Conservation (phyloP, 345 rosid species). For the Dipteronia sinensis region DNA sequence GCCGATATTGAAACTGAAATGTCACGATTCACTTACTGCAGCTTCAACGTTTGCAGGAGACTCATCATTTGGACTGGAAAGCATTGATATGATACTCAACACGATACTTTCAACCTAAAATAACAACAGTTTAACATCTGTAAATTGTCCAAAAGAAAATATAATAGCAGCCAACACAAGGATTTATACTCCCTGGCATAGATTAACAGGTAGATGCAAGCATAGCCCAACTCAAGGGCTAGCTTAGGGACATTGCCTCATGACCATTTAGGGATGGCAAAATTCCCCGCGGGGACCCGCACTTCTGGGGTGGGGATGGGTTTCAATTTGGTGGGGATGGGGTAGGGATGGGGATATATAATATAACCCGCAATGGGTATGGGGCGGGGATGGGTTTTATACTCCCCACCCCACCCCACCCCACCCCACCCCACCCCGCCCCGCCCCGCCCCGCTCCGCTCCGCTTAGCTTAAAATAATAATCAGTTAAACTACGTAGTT, state of each 20-base stretch:
- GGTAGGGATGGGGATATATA: too few relatives aligned
- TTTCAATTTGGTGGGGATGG: too few relatives aligned
- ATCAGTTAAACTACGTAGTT: too few relatives aligned
- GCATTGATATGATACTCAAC: constrained; percentile 87
- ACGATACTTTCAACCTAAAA: constrained; percentile 85
- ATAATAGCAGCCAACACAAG: neutral
- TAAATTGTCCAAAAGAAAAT: neutral
- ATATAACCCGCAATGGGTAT: too few relatives aligned
- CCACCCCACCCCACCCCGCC: too few relatives aligned
- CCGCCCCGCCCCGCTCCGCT: too few relatives aligned
- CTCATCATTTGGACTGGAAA: constrained; percentile 87
- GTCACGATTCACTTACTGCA: constrained; percentile 56
- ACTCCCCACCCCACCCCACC: too few relatives aligned
- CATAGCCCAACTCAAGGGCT: neutral
- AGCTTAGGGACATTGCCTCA: neutral
- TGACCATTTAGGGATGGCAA: too few relatives aligned
- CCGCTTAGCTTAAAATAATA: too few relatives aligned
- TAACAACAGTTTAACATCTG: neutral
- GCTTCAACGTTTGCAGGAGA: constrained; percentile 96
- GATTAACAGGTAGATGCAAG: neutral
- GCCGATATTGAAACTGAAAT: constrained; percentile 14
- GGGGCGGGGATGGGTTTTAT: too few relatives aligned
- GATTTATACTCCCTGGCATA: neutral
- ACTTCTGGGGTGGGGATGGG: too few relatives aligned
- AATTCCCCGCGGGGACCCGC: too few relatives aligned